Evolutionary conservation across 2,329 filamentous ascomycete genomes (phyloP), one percentile per base, ranked within the genome.

Genomic region (Neonectria coccinea): DNA sequence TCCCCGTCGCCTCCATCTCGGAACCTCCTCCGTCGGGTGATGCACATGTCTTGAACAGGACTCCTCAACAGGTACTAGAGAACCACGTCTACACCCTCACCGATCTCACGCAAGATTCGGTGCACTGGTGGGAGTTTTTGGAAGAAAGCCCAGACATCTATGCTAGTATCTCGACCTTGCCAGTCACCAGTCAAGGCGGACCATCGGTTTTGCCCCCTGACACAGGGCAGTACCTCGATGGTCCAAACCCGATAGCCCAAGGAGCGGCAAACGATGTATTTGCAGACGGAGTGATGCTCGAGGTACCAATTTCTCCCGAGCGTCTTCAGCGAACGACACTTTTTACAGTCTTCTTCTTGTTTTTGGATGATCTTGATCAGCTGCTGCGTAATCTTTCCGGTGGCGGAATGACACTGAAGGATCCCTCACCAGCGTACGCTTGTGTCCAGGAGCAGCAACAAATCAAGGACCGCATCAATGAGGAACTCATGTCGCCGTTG

Each of bases 341-440:
- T 0, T 68, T 70, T 0, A 22, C 2, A 0, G 22, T 44, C 9
- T 59, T 68, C 0, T 0, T 60, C 1, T 2, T 39, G 1, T 70
- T 56, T 3, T 14, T 65, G 1, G 14, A 44, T 3, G 47, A 59
- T 2, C 31, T 57, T 0, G 12, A 44, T 0, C 14, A 4, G 0
- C 62, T 70, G 10, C 55, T 48, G 41, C 63, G 18, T 2, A 10
- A 39, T 1, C 59, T 70, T 0, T 60, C 66, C 0, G 63, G 60
- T 1, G 3, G 33, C 3, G 53, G 66, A 9, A 33, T 42, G 18
- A 56, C 54, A 0, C 59, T 42, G 0, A 64, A 53, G 1, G 60
- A 63, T 1, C 1, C 47, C 0, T n/a, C 27, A 0, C 42, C 36
- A 0, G 48, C 47, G 1, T 44, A 57, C 0, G 12, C 53, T 0